Evolutionary conservation across 805 yeast species (phyloP).

Genomic region (Wickerhamomyces chaumierensis): DNA sequence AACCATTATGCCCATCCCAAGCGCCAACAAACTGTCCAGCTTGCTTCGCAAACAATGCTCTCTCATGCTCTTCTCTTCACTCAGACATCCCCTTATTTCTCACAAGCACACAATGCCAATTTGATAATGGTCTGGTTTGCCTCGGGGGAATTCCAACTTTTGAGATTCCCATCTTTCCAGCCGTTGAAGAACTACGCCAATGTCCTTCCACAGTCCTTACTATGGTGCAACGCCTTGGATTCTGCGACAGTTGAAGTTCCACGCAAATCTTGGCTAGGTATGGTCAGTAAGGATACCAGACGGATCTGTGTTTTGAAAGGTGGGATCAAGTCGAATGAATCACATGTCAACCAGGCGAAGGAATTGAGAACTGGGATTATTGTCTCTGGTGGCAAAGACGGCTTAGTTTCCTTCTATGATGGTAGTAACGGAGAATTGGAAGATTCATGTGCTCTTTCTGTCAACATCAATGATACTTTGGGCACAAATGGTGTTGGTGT

Average conservation of each 20-base stretch:
- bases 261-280: constrained; percentile 62
- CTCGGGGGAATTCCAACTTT: constrained; percentile 53
- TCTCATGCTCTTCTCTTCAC: constrained; percentile 43
- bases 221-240: constrained; percentile 59
- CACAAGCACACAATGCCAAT: constrained; percentile 70
- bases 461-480: constrained; percentile 40
- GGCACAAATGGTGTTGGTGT: constrained; percentile 36
- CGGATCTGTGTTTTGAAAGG: constrained; percentile 32
- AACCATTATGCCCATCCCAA: constrained; percentile 55
- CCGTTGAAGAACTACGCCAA: constrained; percentile 36
- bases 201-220: constrained; percentile 69
- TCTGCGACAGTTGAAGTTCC: constrained; percentile 46
- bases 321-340: constrained; percentile 47
- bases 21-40: constrained; percentile 42
- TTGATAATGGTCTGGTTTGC: constrained; percentile 46
- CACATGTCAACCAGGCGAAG: background rate
- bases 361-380: constrained; percentile 45
- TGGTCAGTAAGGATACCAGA: constrained; percentile 13
- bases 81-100: constrained; percentile 60
- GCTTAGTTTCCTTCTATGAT: constrained; percentile 76
- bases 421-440: constrained; percentile 65
- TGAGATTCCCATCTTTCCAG: constrained; percentile 46
- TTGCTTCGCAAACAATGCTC: constrained; percentile 27
- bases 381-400: constrained; percentile 73
- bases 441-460: constrained; percentile 46